Conservation (phyloP, 2,329 filamentous ascomycete genomes). For the Trichoderma aggressivum region DNA sequence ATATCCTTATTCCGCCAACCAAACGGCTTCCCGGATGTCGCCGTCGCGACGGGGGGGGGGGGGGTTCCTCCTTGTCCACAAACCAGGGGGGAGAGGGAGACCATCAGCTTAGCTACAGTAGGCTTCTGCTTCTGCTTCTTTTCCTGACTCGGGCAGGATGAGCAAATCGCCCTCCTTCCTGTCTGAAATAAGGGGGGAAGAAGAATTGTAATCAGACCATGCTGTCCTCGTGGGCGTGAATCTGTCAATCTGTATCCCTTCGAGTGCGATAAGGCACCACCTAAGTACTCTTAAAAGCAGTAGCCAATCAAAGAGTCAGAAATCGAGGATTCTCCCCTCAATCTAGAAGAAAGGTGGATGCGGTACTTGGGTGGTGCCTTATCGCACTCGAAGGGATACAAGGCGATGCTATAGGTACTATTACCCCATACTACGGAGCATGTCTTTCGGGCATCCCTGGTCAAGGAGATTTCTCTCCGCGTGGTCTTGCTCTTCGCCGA, state of each 20-base stretch:
- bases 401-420: neutral
- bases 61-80: neutral
- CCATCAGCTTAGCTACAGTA: neutral
- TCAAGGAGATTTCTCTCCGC: conserved; percentile 5
- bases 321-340: too few relatives aligned
- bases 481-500: neutral
- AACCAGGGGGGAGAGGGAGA: neutral
- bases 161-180: neutral
- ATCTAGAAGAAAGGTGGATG: too few relatives aligned
- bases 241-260: neutral
- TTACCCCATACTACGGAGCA: neutral
- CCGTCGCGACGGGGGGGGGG: neutral
- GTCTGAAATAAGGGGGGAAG: neutral
- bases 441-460: neutral
- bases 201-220: neutral
- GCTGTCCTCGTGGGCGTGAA: neutral
- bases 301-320: too few relatives aligned
- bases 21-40: conserved; percentile 3
- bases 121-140: neutral
- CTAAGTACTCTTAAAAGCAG: too few relatives aligned
- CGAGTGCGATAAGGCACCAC: too few relatives aligned
- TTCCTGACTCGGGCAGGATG: neutral
- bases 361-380: too few relatives aligned
- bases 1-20: neutral
- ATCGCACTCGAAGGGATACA: too few relatives aligned